Percentiles rank a stretch among this genome's conserved stretches.
Evolutionary conservation across 352 stramenopile genomes (phyloP).

Genomic region (Pythium angustatum): DNA sequence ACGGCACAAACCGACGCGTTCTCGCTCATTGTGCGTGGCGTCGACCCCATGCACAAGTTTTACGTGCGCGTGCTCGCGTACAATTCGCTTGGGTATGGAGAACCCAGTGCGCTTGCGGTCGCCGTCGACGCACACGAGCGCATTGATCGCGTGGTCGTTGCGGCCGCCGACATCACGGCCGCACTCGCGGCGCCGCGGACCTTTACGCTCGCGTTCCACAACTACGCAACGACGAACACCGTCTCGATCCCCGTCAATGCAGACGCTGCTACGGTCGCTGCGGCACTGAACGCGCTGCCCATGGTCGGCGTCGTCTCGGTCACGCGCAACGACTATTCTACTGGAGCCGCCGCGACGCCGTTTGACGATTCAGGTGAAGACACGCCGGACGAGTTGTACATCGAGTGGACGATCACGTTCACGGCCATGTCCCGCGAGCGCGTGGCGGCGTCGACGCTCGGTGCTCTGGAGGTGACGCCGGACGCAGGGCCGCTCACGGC

Average conservation of each 20-base stretch:
- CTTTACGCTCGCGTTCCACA: constrained; percentile 59
- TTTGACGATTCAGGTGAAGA: constrained; percentile 56
- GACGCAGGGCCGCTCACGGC: constrained; percentile 29
- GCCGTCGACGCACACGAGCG: constrained; percentile 55
- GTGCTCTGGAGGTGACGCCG: constrained; percentile 36
- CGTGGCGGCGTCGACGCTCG: constrained; percentile 51
- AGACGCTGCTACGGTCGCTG: constrained; percentile 49
- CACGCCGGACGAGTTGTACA: constrained; percentile 38
- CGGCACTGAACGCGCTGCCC: constrained; percentile 49
- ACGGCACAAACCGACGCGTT: constrained; percentile 23
- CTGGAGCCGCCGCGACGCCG: constrained; percentile 31
- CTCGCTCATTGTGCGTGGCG: constrained; percentile 43
- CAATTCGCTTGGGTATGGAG: constrained; percentile 76
- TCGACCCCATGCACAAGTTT: constrained; percentile 55
- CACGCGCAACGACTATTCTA: constrained; percentile 61
- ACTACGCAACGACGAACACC: constrained; percentile 43
- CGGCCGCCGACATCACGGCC: constrained; percentile 34
- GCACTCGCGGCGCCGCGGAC: constrained; percentile 39
- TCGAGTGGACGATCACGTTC: constrained; percentile 86
- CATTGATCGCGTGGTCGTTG: constrained; percentile 47
- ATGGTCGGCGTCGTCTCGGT: constrained; percentile 62
- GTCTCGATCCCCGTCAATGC: constrained; percentile 48
- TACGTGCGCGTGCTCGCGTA: constrained; percentile 84
- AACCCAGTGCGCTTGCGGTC: constrained; percentile 39
- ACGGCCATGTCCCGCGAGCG: constrained; percentile 45